These are phyloP conservation scores for Gonapodya sp. DNA, from an alignment of 192 early-diverging fungal species.

Conservation along the genomic window DNA sequence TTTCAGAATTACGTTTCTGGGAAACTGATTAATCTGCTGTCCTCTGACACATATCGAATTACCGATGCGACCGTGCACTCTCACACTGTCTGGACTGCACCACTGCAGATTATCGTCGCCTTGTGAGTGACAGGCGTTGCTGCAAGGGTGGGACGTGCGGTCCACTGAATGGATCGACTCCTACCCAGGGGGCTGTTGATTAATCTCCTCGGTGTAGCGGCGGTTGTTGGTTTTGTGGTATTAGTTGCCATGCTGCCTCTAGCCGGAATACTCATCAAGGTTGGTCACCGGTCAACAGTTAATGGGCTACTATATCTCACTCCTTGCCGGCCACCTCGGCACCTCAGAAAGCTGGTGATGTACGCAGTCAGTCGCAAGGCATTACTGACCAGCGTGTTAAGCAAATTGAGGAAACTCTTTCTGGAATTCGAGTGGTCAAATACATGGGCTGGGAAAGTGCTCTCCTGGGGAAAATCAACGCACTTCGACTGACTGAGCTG, in stretches of 20 bases:
- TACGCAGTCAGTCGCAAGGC: neutral
- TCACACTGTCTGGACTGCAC: slow-evolving; percentile 12
- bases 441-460: slow-evolving; percentile 13
- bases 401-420: slow-evolving; percentile 7
- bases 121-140: slow-evolving; percentile 4
- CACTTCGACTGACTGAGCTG: neutral
- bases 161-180: neutral
- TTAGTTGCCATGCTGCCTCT: neutral
- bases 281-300: neutral
- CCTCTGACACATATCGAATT: slow-evolving; percentile 1
- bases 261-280: neutral
- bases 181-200: slow-evolving; percentile 4
- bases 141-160: neutral
- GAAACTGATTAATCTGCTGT: slow-evolving; percentile 15
- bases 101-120: slow-evolving; percentile 3
- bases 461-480: neutral
- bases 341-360: neutral
- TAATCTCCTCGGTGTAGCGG: neutral
- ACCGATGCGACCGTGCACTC: neutral
- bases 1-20: slow-evolving; percentile 1
- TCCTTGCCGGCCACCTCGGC: too few relatives aligned
- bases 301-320: too few relatives aligned
- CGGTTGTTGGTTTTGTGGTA: neutral
- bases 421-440: slow-evolving; percentile 14
- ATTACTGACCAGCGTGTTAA: slow-evolving; percentile 14